These are phyloP conservation scores for Yamadazyma endophytica DNA, from an alignment of 805 yeast species.

Conservation along the genomic window DNA sequence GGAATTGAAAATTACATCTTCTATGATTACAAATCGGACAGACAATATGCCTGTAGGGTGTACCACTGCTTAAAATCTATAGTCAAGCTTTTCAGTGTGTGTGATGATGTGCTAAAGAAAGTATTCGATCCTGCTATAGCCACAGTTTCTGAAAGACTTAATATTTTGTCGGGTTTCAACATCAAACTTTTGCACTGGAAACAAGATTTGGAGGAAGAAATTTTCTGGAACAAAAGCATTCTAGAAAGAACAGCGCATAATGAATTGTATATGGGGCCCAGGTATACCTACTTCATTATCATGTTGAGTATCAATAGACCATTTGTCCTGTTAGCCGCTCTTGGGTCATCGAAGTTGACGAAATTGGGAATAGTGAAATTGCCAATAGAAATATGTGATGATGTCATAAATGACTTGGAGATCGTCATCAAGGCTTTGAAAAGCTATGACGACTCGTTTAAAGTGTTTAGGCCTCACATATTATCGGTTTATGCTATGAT, in stretches of 20 bases:
- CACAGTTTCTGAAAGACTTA: constrained; percentile 2
- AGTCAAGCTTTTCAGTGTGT: constrained; percentile 4
- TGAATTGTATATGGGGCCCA: constrained; percentile 7
- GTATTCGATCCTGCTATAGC: constrained; percentile 4
- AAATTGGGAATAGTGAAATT: constrained; percentile 1
- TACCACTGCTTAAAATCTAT: constrained; percentile 8
- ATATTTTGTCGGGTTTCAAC: constrained; percentile 4
- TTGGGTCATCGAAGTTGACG: constrained; percentile 3
- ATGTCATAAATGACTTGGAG: constrained; percentile 9
- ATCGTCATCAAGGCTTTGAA: constrained; percentile 6
- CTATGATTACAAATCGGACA: constrained; percentile 5
- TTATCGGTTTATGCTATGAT: constrained; percentile 7
- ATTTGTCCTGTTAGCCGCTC: constrained; percentile 7
- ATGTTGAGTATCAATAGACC: constrained; percentile 9
- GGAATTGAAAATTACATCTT: constrained; percentile 10
- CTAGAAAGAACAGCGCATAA: constrained; percentile 7
- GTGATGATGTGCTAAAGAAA: constrained; percentile 7
- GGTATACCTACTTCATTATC: constrained; percentile 8
- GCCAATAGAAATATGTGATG: constrained; percentile 8
- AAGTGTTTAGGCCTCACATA: constrained; percentile 6
- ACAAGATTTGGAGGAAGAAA: constrained; percentile 2
- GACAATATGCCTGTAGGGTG: constrained; percentile 7
- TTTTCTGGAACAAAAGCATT: constrained; percentile 9
- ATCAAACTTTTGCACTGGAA: constrained; percentile 7
- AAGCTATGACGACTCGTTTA: constrained; percentile 1